Percentiles rank a stretch among this genome's conserved stretches.
phyloP scores from a whole-genome alignment of 257 asterid species.

The Fraxinus excelsior region DNA sequence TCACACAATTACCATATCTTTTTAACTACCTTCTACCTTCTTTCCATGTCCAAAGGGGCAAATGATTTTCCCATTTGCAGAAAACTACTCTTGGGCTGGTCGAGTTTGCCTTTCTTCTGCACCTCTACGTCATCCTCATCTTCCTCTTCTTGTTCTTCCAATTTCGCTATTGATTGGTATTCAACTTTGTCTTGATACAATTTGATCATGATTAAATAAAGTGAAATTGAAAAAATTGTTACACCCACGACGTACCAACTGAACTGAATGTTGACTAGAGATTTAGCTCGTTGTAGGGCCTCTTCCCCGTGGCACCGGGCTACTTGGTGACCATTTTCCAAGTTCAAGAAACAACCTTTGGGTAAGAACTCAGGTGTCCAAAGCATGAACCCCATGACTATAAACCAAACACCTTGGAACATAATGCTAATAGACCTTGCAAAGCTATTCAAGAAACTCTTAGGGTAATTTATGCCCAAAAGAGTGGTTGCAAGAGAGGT shows the following conservation, averaged over 20 bases:
- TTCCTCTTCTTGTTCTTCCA: constrained; percentile 23
- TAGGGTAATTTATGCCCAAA: constrained; percentile 33
- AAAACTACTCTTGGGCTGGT: constrained; percentile 14
- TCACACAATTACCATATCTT: not conserved
- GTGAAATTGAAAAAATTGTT: constrained; percentile 23
- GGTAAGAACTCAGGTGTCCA: constrained; percentile 41
- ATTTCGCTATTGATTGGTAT: constrained; percentile 27
- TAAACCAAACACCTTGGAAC: constrained; percentile 54
- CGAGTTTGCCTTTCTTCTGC: constrained; percentile 21
- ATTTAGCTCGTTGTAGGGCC: constrained; percentile 41
- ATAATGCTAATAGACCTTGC: constrained; percentile 40
- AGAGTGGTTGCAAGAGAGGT: constrained; percentile 39
- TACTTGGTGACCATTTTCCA: constrained; percentile 40
- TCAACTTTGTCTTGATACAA: constrained; percentile 32
- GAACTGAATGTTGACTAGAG: constrained; percentile 43
- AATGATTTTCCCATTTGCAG: constrained; percentile 23
- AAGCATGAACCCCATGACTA: constrained; percentile 51
- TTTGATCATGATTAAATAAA: constrained; percentile 30
- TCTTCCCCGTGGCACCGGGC: constrained; percentile 39
- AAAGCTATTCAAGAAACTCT: constrained; percentile 45
- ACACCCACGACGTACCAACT: constrained; percentile 45
- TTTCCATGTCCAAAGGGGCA: constrained; percentile 23
- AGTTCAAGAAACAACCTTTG: constrained; percentile 34
- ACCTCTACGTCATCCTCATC: constrained; percentile 34
- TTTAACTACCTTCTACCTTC: constrained; percentile 20